These are phyloP conservation scores for Fusarium sp. DNA, from an alignment of 2,329 filamentous ascomycete species.

Conservation along the genomic window DNA sequence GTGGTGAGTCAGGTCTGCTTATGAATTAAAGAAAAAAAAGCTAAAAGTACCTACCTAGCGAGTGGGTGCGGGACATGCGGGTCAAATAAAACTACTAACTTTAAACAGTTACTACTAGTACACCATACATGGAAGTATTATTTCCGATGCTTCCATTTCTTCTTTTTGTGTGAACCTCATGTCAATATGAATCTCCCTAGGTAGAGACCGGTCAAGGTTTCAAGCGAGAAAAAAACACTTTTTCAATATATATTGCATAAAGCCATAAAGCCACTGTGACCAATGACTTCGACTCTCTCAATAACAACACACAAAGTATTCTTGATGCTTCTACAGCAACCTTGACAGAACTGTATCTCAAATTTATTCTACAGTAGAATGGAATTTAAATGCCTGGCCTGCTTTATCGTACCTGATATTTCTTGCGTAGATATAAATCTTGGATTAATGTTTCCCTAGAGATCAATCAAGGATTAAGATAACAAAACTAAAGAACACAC, in stretches of 20 bases:
- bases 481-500: background rate
- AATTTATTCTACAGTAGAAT: background rate
- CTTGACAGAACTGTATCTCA: background rate
- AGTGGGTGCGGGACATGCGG: constrained; percentile 5
- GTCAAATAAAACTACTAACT: background rate
- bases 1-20: background rate
- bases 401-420: background rate
- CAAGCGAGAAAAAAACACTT: background rate
- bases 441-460: background rate
- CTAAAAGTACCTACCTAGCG: background rate
- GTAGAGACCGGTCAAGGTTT: background rate
- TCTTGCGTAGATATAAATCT: background rate
- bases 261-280: background rate
- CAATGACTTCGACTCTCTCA: background rate
- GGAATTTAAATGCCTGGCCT: background rate
- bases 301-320: background rate
- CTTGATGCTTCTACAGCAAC: background rate
- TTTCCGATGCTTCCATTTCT: background rate
- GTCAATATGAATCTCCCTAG: no score
- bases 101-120: background rate
- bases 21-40: background rate
- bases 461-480: background rate
- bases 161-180: background rate
- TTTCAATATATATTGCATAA: background rate
- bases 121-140: background rate